phyloP scores from a whole-genome alignment of 2,329 filamentous ascomycete species.

The Aspergillaceae sp. region DNA sequence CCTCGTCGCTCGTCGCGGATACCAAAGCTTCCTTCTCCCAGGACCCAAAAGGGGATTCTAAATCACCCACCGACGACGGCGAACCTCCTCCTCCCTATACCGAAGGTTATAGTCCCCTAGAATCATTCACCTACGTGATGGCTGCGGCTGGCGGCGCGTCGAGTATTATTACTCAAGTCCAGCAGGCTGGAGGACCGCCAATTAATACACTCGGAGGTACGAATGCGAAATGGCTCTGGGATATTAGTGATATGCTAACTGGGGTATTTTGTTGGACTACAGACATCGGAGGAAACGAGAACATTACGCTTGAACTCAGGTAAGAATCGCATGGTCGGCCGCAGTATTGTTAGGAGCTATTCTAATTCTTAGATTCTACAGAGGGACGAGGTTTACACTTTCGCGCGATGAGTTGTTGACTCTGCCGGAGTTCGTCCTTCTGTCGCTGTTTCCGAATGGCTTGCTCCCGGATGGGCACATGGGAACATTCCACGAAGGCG shows the following conservation, averaged over 20 bases:
- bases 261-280: background rate
- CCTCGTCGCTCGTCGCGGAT: conserved; percentile 54
- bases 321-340: conserved; percentile 40
- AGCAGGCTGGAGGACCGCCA: conserved; percentile 76
- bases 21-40: conserved; percentile 77
- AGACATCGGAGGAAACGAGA: conserved; percentile 84
- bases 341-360: background rate
- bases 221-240: conserved; percentile 11
- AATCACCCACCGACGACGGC: conserved; percentile 65
- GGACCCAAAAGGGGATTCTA: conserved; percentile 71
- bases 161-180: conserved; percentile 99
- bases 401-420: conserved; percentile 93
- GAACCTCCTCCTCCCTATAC: conserved; percentile 95
- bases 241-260: background rate
- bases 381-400: conserved; percentile 85
- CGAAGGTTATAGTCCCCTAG: conserved; percentile 83
- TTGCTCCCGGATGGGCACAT: conserved; percentile 93
- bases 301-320: conserved; percentile 90
- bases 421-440: conserved; percentile 88
- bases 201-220: conserved; percentile 82
- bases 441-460: conserved; percentile 98
- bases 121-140: conserved; percentile 94
- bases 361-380: conserved; percentile 32
- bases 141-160: conserved; percentile 91
- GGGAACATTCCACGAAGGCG: conserved; percentile 83